Percentiles rank a stretch among this genome's conserved stretches.
phyloP scores from a whole-genome alignment of 176 grass and related monocot species.

The Oryza glaberrima region DNA sequence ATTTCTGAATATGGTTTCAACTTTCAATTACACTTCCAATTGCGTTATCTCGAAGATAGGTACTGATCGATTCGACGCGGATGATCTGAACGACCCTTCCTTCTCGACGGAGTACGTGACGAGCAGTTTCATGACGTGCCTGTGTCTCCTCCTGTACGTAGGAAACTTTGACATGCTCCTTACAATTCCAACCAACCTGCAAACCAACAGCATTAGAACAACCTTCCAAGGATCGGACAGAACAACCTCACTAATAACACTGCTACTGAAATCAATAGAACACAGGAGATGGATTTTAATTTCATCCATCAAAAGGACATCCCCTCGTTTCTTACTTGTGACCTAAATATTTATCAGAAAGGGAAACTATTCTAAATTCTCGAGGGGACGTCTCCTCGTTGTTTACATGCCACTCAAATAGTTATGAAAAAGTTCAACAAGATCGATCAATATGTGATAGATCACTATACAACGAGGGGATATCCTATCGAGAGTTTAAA shows the following conservation, averaged over 20 bases:
- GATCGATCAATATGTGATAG: no score
- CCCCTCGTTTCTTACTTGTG: no score
- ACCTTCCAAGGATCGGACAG: neutral
- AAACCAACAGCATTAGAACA: neutral
- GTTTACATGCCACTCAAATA: no score
- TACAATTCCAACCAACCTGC: conserved; percentile 77
- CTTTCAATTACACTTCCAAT: conserved; percentile 46
- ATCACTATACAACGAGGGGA: no score
- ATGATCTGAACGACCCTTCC: conserved; percentile 50
- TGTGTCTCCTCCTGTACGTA: conserved; percentile 79
- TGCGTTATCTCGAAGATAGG: conserved; percentile 51
- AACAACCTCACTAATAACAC: neutral
- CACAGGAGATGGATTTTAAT: neutral
- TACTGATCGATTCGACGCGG: conserved; percentile 32
- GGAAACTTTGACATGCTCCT: conserved; percentile 80
- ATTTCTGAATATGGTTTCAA: conserved; percentile 17
- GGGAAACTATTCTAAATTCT: no score
- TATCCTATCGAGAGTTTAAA: no score
- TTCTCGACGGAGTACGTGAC: conserved; percentile 57
- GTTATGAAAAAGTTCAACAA: no score
- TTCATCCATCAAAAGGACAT: no score
- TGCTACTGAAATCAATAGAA: conserved; percentile 12
- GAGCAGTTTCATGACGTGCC: conserved; percentile 71
- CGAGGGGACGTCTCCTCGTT: no score
- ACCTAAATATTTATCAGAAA: no score